Base-by-base conservation (phyloP, 768 basidiomycete genomes). In the Mycena rosella region DNA sequence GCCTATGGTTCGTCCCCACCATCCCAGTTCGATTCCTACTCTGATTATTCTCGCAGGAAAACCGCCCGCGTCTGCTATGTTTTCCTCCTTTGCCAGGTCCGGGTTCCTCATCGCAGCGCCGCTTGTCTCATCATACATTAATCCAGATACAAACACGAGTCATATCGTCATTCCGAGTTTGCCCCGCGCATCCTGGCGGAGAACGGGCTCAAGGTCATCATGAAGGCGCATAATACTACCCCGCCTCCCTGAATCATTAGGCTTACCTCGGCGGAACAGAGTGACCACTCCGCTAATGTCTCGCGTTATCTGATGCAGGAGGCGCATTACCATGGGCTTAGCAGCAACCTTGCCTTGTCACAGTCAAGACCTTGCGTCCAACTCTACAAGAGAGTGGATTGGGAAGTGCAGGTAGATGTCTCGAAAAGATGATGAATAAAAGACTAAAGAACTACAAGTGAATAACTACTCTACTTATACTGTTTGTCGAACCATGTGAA, bases 111-210 rank as follows among this genome's bases (percentile, higher is more conserved):
- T 30, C n/a, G 40, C 20, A n/a, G n/a, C n/a, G n/a, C n/a, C n/a
- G n/a, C n/a, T n/a, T n/a, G n/a, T n/a, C n/a, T n/a, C n/a, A n/a
- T n/a, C n/a, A n/a, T n/a, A n/a, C n/a, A n/a, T n/a, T n/a, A n/a
- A n/a, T n/a, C n/a, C n/a, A 70, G 88, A 45, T 87, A 87, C 74
- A 96, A 95, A 78, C 87, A 91, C 8, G 95, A 96, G 75, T 87
- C 93, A 0, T 96, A 91, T 74, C 83, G 92, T 40, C 91, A 89
- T 7, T 91, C 91, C 2, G 91, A 92, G 69, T 95, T 91, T 74
- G 93, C 94, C 0, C 86, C 93, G 30, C 86, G 79, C 20, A 85
- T 95, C 52, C 79, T 96, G 18, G 82, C 88, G 3, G 90, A 93
- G 34, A 82, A 88, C 49, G 91, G 89, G 5, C 76, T 95, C n/a